Conservation (phyloP, 164 flowering plant species). For the Umbilicus rupestris region DNA sequence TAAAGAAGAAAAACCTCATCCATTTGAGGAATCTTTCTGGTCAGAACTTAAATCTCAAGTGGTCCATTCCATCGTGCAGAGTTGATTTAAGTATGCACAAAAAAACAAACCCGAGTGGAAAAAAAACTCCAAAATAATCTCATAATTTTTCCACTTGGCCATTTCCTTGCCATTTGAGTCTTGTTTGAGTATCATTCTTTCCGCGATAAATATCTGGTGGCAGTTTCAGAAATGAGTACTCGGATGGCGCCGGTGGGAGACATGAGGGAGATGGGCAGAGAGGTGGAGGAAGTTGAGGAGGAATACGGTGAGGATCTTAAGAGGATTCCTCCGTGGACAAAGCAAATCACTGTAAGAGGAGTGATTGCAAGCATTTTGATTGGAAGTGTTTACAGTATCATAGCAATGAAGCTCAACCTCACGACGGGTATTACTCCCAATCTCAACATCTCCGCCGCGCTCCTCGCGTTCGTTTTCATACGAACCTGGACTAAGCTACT, state of each 20-base stretch:
- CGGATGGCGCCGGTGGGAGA: conserved; percentile 1
- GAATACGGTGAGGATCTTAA: conserved; percentile 12
- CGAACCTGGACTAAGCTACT: conserved; percentile 62
- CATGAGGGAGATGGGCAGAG: conserved; percentile 4
- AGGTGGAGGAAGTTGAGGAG: conserved; percentile 19
- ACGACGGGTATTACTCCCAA: conserved; percentile 77
- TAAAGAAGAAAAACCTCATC: background rate
- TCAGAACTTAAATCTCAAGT: background rate
- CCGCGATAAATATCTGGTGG: background rate
- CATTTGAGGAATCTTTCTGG: background rate
- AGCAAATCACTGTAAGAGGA: conserved; percentile 71
- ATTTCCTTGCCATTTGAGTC: background rate
- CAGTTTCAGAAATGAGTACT: background rate
- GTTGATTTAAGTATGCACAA: background rate
- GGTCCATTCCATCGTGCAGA: background rate
- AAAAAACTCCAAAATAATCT: background rate
- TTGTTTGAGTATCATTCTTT: background rate
- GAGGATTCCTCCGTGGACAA: conserved; percentile 55
- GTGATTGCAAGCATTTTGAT: conserved; percentile 57
- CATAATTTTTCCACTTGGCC: no score
- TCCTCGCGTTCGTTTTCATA: conserved; percentile 70
- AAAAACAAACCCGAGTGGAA: background rate
- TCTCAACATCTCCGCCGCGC: conserved; percentile 87
- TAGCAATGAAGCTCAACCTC: conserved; percentile 77
- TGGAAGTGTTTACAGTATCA: conserved; percentile 62